A percentile compares a stretch with the other conserved stretches of the same genome.
Evolutionary conservation across 2,329 filamentous ascomycete genomes (phyloP).

Genomic region (Fusarium keratoplasticum): DNA sequence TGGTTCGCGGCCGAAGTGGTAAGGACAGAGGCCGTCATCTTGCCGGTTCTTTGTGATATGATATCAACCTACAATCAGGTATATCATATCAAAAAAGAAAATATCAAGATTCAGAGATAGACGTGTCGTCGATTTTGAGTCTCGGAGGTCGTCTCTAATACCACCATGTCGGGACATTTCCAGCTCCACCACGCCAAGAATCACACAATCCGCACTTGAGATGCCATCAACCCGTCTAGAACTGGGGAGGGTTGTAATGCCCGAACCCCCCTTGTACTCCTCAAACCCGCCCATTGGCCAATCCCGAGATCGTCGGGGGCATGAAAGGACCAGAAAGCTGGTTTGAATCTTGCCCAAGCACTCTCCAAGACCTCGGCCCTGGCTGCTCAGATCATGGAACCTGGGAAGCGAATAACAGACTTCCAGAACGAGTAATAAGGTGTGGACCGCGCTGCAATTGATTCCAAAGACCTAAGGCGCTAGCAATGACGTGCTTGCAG

Average conservation of each 20-base stretch:
- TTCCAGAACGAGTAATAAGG: not conserved
- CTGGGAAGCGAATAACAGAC: too few relatives aligned
- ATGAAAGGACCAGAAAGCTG: not conserved
- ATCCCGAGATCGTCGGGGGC: not conserved
- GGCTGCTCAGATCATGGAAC: not conserved
- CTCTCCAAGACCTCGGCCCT: not conserved
- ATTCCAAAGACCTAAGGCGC: slow-evolving; percentile 1
- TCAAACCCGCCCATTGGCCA: not conserved
- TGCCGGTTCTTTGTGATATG: not conserved
- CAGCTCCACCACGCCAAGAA: slow-evolving; percentile 1
- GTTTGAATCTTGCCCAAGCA: not conserved
- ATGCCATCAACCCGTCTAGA: slow-evolving; percentile 2
- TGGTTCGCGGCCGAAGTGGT: not conserved
- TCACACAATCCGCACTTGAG: slow-evolving; percentile 6
- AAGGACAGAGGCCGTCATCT: not conserved
- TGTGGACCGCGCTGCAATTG: not conserved
- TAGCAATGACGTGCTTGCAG: not conserved
- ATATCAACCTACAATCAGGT: not conserved
- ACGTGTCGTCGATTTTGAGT: not conserved
- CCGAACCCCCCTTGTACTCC: not conserved
- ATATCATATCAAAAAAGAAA: not conserved
- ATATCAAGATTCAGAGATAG: not conserved
- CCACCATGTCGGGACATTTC: not conserved
- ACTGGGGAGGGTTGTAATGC: not conserved
- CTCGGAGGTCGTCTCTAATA: not conserved